Percentiles rank a stretch among this genome's conserved stretches.
Conservation (phyloP, 225 moss, liverwort and hornwort genomes). For the Bryum argenteum region DNA sequence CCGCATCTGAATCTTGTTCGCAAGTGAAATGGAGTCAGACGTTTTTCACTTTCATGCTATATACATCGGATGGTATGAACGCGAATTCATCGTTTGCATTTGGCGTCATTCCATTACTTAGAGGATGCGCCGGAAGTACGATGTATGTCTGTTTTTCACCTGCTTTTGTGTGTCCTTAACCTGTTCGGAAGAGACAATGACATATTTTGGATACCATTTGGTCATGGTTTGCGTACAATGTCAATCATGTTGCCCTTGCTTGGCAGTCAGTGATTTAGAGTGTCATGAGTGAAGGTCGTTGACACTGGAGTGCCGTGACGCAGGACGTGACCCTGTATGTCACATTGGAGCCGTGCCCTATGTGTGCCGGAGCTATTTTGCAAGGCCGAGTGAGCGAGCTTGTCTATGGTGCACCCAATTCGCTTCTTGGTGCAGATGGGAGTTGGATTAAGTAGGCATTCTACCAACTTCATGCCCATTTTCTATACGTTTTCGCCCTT, state of each 20-base stretch:
- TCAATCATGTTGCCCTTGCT: not conserved
- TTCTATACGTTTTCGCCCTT: not conserved
- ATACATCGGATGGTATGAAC: no score
- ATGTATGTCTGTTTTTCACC: no score
- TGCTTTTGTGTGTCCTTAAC: not conserved
- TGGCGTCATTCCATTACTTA: no score
- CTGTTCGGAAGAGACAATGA: slow-evolving; percentile 16
- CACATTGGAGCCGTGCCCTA: slow-evolving; percentile 92
- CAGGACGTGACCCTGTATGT: slow-evolving; percentile 87
- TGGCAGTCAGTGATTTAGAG: not conserved
- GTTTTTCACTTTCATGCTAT: no score
- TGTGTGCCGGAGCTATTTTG: slow-evolving; percentile 97
- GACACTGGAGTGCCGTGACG: slow-evolving; percentile 1
- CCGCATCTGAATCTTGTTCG: no score
- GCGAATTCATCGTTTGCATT: not conserved
- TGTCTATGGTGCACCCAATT: slow-evolving; percentile 90
- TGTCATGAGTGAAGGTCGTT: slow-evolving; percentile 3
- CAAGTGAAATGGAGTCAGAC: no score
- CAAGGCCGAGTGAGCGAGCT: slow-evolving; percentile 85
- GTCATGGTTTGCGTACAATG: not conserved
- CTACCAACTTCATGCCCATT: not conserved
- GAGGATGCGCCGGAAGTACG: no score
- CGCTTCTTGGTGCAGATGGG: slow-evolving; percentile 88
- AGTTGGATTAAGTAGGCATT: slow-evolving; percentile 84
- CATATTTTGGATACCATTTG: not conserved